Evolutionary conservation across 768 basidiomycete genomes (phyloP).

Genomic region (Trichaptum fuscoviolaceum): DNA sequence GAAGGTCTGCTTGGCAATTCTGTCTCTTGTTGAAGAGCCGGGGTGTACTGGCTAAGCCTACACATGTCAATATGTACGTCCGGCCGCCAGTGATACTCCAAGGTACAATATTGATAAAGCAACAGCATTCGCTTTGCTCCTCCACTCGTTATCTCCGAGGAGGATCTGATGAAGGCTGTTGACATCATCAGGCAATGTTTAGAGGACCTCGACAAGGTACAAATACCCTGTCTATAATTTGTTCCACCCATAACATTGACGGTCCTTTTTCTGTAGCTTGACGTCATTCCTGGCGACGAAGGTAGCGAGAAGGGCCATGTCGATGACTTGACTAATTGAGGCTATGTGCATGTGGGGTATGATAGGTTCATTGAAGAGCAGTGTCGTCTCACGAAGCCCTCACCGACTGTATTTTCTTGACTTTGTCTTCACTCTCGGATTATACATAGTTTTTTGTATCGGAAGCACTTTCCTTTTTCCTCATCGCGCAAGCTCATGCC

Average conservation of each 20-base stretch:
- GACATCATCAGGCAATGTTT: conserved; percentile 72
- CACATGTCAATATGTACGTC: conserved; percentile 87
- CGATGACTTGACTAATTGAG: conserved; percentile 31
- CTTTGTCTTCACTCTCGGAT: not conserved
- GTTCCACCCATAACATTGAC: not conserved
- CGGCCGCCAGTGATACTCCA: not conserved
- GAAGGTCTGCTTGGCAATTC: conserved; percentile 91
- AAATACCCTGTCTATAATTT: conserved; percentile 14
- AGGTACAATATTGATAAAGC: conserved; percentile 2
- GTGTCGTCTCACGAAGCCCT: not conserved
- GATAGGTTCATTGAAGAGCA: no score
- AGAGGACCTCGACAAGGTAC: conserved; percentile 72
- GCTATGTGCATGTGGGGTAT: no score
- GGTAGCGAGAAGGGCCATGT: conserved; percentile 56
- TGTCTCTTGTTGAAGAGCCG: conserved; percentile 89
- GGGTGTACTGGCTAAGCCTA: conserved; percentile 93
- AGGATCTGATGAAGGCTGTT: conserved; percentile 71
- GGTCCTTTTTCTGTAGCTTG: conserved; percentile 30
- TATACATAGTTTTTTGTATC: not conserved
- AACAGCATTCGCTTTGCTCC: conserved; percentile 92
- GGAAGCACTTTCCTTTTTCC: not conserved
- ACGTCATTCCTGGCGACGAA: conserved; percentile 60
- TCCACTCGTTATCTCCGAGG: conserved; percentile 90
- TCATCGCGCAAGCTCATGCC: not conserved
- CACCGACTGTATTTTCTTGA: not conserved